Evolutionary conservation across 148 eudicot species (phyloP), one percentile per base, ranked within the genome.

Genomic region (Fagopyrum esculentum): DNA sequence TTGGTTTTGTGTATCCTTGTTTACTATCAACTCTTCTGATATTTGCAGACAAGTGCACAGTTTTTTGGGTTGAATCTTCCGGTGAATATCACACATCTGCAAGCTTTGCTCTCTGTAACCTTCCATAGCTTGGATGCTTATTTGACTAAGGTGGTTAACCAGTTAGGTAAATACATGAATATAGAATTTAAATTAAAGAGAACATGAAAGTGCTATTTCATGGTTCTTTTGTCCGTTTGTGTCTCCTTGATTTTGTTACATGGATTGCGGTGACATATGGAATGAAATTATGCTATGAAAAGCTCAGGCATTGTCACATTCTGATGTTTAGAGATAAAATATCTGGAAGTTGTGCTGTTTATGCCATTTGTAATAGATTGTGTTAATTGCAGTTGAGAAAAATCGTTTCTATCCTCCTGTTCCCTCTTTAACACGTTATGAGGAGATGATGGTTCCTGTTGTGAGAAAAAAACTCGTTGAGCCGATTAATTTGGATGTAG

Each of bases 371-470:
- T 63, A 72, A 45, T 68, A 7, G 56, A 73, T 40, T 63, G 12
- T 29, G 66, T 73, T 50, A 70, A 57, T 45, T 86, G 87, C 93
- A 93, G 98, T 88, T 85, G 92, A 88, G 26, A 86, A 85, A 82
- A 87, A 81, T 75, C 85, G 83, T 73, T 83, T 93, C 29, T 91
- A 89, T 82, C 98, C 98, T 56, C 76, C 88, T 78, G 78, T 82
- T 79, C 98, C 97, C 73, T 84, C 98, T 54, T 80, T 93, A 86
- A 91, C 98, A 30, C 98, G 91, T 47, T 89, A 89, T 81, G 89
- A 85, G 84, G 98, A 93, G 78, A 73, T 86, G 61, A 71, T 40
- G 71, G 71, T 66, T 43, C 86, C 97, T 15, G 75, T 88, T 8
- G 73, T 83, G 71, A 86, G 86, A 86, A 93, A 85, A 86, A 91